Evolutionary conservation across 768 basidiomycete species (phyloP), one percentile per base, ranked within the genome.

Genomic region (Phlebiopsis flavidoalba): DNA sequence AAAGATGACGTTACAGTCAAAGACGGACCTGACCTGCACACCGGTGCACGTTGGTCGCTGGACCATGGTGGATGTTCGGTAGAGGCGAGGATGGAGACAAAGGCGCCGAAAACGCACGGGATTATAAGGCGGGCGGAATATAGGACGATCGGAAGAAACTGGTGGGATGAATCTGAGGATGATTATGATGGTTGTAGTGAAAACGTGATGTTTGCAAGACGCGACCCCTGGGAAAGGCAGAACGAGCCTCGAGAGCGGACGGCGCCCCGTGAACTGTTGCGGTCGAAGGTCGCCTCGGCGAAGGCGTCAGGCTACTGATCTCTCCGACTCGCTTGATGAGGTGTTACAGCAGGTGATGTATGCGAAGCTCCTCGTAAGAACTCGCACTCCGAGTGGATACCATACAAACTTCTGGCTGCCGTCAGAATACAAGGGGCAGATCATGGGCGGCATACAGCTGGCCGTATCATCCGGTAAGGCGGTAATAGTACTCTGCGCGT

Each of bases 1-100:
- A 72, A 92, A 89, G 70, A 92, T 83, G 64, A 83, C 74, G 63
- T 86, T 86, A 2, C 90, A 89, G 68, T 92, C 90, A 14, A 77
- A 71, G 22, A 86, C 79, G 24, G 82, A 80, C 65, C 85, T 77
- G 62, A 92, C 81, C 62, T 84, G 86, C 59, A 89, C 77, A 57
- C 75, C 76, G 24, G 78, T 78, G 74, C 85, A 87, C 22, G 90
- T 91, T 8, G 89, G 89, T 26, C 73, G 79, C 69, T 90, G 89
- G 82, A 87, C 86, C 60, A 61, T 68, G 36, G 37, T 45, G 57
- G 12, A 17, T 6, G 37, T 40, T 21, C 35, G 31, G 24, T 22
- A 19, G 33, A 56, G 50, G 19, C 19, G 33, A 22, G 26, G 50
- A 24, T 36, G 31, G 35, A 35, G 46, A 51, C 14, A 56, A 54